Evolutionary conservation across 1,139 yeast genomes (phyloP).

Genomic region (Suhomyces choctaworum): DNA sequence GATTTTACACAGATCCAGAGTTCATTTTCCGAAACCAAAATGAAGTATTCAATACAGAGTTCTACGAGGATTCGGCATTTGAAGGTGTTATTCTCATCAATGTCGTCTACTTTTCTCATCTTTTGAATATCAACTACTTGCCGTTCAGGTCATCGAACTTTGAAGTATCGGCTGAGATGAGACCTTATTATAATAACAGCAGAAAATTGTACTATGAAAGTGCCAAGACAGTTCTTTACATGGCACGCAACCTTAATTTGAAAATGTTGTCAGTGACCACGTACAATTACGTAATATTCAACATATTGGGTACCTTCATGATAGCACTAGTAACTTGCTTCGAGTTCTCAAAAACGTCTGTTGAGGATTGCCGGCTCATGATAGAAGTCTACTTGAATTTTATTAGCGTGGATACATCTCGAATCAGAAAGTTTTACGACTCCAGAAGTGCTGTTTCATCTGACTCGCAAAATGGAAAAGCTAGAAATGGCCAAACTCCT

Average conservation of each 20-base stretch:
- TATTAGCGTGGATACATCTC: conserved; percentile 1
- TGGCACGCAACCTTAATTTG: conserved; percentile 23
- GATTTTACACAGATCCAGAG: conserved; percentile 6
- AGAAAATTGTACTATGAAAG: conserved; percentile 30
- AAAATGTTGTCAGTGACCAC: conserved; percentile 24
- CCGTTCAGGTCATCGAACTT: conserved; percentile 18
- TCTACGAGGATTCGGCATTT: conserved; percentile 3
- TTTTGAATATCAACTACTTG: conserved; percentile 36
- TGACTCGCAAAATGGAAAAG: neutral
- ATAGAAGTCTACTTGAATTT: conserved; percentile 2
- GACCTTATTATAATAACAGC: conserved; percentile 18
- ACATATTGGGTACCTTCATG: conserved; percentile 33
- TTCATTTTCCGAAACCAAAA: conserved; percentile 6
- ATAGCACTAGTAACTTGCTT: neutral
- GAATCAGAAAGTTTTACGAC: neutral
- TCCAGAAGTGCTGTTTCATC: neutral
- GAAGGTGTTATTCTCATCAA: conserved; percentile 27
- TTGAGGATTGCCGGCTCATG: conserved; percentile 1
- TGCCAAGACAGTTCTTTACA: conserved; percentile 35
- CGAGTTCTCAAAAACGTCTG: neutral
- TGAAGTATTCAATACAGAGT: neutral
- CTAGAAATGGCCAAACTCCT: neutral
- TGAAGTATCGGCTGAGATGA: conserved; percentile 19
- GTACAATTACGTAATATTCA: conserved; percentile 34
- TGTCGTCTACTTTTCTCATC: conserved; percentile 33